phyloP scores from a whole-genome alignment of 73 alveolate genomes.

The Paraurostyla sp. region DNA sequence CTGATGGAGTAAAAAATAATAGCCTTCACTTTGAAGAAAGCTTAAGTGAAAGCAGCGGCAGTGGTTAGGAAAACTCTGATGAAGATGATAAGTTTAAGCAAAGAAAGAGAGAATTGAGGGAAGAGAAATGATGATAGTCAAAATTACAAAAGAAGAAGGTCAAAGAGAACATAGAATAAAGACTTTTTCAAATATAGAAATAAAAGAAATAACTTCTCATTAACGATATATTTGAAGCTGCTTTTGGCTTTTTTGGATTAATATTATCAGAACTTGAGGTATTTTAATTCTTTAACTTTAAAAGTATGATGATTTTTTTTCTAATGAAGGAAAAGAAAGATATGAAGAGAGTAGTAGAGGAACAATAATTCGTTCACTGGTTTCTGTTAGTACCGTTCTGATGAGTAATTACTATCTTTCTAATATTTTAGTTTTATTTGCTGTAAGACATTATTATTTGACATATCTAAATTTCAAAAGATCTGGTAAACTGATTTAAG shows the following conservation, averaged over 20 bases:
- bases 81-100: not conserved
- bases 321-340: slow-evolving; percentile 40
- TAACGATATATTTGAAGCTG: slow-evolving; percentile 23
- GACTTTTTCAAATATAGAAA: not conserved
- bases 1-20: not conserved
- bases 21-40: not conserved
- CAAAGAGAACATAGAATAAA: not conserved
- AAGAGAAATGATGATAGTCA: not conserved
- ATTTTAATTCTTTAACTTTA: not conserved
- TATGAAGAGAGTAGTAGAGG: slow-evolving; percentile 34
- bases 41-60: not conserved
- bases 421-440: not conserved
- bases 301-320: slow-evolving; percentile 40
- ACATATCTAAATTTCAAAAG: not conserved
- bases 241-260: not conserved
- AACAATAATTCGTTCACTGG: not conserved
- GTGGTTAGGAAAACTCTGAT: not conserved
- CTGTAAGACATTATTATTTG: slow-evolving; percentile 21
- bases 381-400: not conserved
- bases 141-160: not conserved
- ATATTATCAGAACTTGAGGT: not conserved
- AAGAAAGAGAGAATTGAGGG: slow-evolving; percentile 10
- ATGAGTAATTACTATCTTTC: not conserved
- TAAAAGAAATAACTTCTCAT: not conserved
- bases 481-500: slow-evolving; percentile 16